Evolutionary conservation across 148 eudicot genomes (phyloP), one percentile per base, ranked within the genome.

Genomic region (Heliamphora exappendiculata): DNA sequence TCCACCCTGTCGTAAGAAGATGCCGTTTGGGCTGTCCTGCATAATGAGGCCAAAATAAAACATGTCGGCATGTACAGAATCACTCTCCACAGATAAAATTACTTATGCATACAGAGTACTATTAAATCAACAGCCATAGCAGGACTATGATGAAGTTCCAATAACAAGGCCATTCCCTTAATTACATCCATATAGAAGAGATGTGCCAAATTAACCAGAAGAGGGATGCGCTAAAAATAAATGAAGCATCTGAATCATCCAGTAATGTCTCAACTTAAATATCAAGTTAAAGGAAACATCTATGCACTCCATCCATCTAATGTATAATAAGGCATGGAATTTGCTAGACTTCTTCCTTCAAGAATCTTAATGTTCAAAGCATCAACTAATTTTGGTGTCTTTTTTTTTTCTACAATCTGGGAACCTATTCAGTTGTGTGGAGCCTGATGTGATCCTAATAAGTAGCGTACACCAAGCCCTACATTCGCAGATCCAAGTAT

Each of bases 11-110:
- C 67, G 98, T 93, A 45, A 93, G 91, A 72, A 93, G 86, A 84
- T 93, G 98, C 60, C 98, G 86, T 83, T 93, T 93, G 67, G 98
- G 98, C 91, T 93, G 98, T 76, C 98, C 98, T 93, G 92, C 81
- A 84, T 82, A 70, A 66, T 64, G 70, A 58, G 77, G 81, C 72
- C 45, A 74, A 70, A 60, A 71, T 12, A 67, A 65, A 37, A 73
- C 58, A 63, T 78, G 80, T 53, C 72, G 75, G 72, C 31, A 7
- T 4, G 39, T 50, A 41, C 47, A 42, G 17, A 70, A 20, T 50
- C 37, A 55, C 59, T 36, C 12, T 47, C 39, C 22, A 16, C 17
- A 67, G 7, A 28, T 8, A 24, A n/a, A 28, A 31, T 44, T 44
- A 42, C 26, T 22, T 55, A 16, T 42, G 26, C 39, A 70, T 16